A percentile compares a stretch with the other conserved stretches of the same genome.
phyloP scores from a whole-genome alignment of 352 stramenopile species.

The Phytophthora podocarpi region DNA sequence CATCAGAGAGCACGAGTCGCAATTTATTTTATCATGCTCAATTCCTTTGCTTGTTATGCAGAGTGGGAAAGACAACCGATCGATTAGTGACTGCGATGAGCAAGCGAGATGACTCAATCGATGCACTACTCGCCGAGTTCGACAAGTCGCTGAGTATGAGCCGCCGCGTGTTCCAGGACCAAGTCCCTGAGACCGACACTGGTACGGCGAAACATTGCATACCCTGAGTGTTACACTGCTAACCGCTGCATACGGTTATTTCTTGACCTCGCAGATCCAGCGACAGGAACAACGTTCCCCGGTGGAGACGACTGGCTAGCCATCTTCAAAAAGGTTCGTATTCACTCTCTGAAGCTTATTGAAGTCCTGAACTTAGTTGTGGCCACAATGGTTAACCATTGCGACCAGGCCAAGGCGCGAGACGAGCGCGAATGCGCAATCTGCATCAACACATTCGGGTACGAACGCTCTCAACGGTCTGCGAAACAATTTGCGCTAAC shows the following conservation, averaged over 20 bases:
- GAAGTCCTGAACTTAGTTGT: no score
- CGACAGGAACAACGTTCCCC: not conserved
- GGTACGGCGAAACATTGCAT: constrained; percentile 11
- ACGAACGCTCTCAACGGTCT: not conserved
- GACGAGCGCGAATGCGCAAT: constrained; percentile 80
- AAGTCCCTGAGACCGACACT: constrained; percentile 43
- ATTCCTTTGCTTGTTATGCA: constrained; percentile 16
- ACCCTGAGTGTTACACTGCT: not conserved
- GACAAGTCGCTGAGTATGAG: constrained; percentile 71
- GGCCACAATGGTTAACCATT: no score
- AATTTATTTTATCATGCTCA: not conserved
- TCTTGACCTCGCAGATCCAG: not conserved
- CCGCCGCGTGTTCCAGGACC: constrained; percentile 61
- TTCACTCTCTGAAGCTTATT: no score
- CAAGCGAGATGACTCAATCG: constrained; percentile 78
- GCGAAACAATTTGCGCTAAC: not conserved
- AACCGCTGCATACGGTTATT: not conserved
- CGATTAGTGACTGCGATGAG: constrained; percentile 64
- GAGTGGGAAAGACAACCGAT: constrained; percentile 62
- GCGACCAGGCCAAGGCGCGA: constrained; percentile 39
- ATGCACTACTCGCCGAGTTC: constrained; percentile 79
- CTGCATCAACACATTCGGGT: constrained; percentile 80
- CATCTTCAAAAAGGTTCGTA: constrained; percentile 54
- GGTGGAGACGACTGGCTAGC: constrained; percentile 42
- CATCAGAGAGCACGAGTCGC: no score